Evolutionary conservation across 805 yeast species (phyloP), one percentile per base, ranked within the genome.

Genomic region (Wickerhamiella musiphila): DNA sequence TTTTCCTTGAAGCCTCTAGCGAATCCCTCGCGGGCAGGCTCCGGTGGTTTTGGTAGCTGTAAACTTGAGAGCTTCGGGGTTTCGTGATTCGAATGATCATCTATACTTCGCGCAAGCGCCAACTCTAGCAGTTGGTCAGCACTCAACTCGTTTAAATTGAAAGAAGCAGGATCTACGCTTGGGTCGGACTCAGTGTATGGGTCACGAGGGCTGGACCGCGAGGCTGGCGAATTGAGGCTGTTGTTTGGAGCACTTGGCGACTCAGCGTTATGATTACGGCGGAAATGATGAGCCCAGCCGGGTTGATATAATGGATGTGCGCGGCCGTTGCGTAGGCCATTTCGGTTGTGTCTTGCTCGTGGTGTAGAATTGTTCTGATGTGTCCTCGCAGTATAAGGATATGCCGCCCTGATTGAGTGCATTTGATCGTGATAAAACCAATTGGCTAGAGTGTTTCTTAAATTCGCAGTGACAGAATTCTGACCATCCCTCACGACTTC

Each of bases 1-100:
- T 51, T 47, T 0, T 56, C 49, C 18, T 61, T 48, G 2, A 49
- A 51, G 15, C 48, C 28, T 2, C 45, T 41, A n/a, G n/a, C n/a
- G 35, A 15, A 47, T 8, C 51, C 51, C 14, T 26, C 30, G 2
- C 33, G 26, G 5, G 40, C 31, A 1, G n/a, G 18, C 17, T 16
- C 21, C 4, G 32, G 32, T 18, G 19, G 20, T 5, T 9, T 6
- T 2, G 37, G 28, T 21, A 30, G 30, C 6, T 12, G 12, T 18
- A 36, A 12, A 19, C 19, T 17, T 10, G 15, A 13, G 15, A 23
- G 18, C 12, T 30, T 24, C 4, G 32, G 23, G 14, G 28, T 20
- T 10, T 28, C 21, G 19, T 28, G 32, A 3, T 24, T 20, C 10
- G 23, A 18, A 4, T 16, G 21, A 5, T 12, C 20, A 7, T 14